Base-by-base conservation (phyloP, 768 basidiomycete genomes). In the Tephrocybe sp. region DNA sequence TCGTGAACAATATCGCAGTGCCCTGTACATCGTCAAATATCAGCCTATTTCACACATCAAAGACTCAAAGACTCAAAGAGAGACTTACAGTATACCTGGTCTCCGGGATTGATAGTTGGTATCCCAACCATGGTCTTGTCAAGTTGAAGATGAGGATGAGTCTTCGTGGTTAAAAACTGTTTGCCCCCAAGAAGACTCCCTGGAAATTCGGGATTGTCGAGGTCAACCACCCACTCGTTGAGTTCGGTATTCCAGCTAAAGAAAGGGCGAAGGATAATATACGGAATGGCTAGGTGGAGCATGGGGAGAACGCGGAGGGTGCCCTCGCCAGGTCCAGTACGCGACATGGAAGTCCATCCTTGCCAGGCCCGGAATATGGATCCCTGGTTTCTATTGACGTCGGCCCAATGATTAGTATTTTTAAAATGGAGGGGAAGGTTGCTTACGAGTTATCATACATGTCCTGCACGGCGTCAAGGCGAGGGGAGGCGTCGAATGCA, bases 231-330 rank as follows among this genome's bases (percentile, higher is more conserved):
- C 86, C 85, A 87, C 47, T 85, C 76, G 15, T 73, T 69, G 13
- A n/a, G n/a, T n/a, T 67, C 67, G n/a, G 58, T 47, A 12, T 58
- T 54, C 4, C 71, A 75, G 42, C 69, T 71, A 75, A 89, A 87
- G 68, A 87, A 84, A 0, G 86, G 86, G 9, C 86, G 77, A 0
- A 87, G 71, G 16, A 87, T 69, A 49, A 79, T 66, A 53, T 89
- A 88, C 0, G 85, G 77, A 0, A 81, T 75, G 6, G 81, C 66
- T n/a, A 83, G 71, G 0, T 66, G 65, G 38, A 87, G 65, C 63
- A 78, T 73, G 0, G 84, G 84, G 34, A 82, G 74, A n/a, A 87
- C 78, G 1, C 74, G 71, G 1, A 87, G 70, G 0, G 85, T 87
- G 11, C 86, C 86, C 60, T 87, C 82, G 13, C 68, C 68, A 0